Evolutionary conservation across 2,329 filamentous ascomycete genomes (phyloP).

Genomic region (Colletotrichum eleusines): DNA sequence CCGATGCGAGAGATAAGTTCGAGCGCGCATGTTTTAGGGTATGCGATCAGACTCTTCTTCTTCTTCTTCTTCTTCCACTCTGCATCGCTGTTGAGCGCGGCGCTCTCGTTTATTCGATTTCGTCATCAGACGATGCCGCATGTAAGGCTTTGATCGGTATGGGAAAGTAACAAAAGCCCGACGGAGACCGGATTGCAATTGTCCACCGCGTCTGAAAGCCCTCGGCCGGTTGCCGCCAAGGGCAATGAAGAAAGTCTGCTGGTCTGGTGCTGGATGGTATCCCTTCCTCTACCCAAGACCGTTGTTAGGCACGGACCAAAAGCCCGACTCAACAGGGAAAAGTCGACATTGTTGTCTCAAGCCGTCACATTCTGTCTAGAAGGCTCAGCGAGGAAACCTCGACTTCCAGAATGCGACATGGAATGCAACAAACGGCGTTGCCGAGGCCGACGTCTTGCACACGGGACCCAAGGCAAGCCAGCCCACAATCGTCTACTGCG

Average conservation of each 20-base stretch:
- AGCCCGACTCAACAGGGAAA: slow-evolving; percentile 27
- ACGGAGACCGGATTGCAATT: slow-evolving; percentile 9
- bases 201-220: slow-evolving; percentile 17
- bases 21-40: not conserved
- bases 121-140: slow-evolving; percentile 34
- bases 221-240: slow-evolving; percentile 20
- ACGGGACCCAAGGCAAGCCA: slow-evolving; percentile 24
- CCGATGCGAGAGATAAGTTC: slow-evolving; percentile 32
- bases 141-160: slow-evolving; percentile 19
- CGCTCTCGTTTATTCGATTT: slow-evolving; percentile 23
- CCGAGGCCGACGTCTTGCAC: slow-evolving; percentile 25
- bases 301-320: slow-evolving; percentile 25
- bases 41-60: slow-evolving; percentile 30
- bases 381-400: slow-evolving; percentile 16
- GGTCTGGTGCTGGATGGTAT: not conserved
- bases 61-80: not conserved
- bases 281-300: not conserved
- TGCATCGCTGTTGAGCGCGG: not conserved
- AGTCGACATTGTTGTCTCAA: slow-evolving; percentile 34
- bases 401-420: slow-evolving; percentile 36
- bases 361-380: slow-evolving; percentile 1
- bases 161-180: slow-evolving; percentile 8
- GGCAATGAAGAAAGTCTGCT: slow-evolving; percentile 17
- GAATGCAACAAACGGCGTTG: slow-evolving; percentile 37
- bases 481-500: slow-evolving; percentile 22